phyloP scores from a whole-genome alignment of 2,329 filamentous ascomycete species.

The Tolypocladium paradoxum region DNA sequence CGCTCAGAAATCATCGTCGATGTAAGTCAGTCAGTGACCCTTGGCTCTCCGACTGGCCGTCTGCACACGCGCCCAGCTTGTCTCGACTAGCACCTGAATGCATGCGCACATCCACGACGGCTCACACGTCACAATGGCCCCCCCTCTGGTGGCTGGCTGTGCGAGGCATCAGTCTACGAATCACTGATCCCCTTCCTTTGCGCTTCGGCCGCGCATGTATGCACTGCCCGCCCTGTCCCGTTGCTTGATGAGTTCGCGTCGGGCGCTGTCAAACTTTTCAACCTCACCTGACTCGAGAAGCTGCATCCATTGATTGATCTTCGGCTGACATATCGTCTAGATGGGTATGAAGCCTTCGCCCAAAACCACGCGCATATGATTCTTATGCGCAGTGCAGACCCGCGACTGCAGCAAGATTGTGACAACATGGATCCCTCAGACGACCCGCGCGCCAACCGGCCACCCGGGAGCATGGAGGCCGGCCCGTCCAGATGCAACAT shows the following conservation, averaged over 20 bases:
- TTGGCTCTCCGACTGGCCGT: not conserved
- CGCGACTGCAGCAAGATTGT: not conserved
- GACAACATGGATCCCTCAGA: not conserved
- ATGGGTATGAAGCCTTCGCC: not conserved
- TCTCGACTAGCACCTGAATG: not conserved
- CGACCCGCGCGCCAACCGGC: conserved; percentile 1
- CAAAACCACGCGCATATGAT: not conserved
- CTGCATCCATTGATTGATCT: not conserved
- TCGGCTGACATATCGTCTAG: not conserved
- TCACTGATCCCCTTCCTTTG: not conserved
- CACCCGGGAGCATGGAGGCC: conserved; percentile 3
- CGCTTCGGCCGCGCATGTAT: not conserved
- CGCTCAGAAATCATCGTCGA: not conserved
- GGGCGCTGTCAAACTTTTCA: too few species aligned
- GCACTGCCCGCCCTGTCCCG: not conserved
- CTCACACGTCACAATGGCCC: not conserved
- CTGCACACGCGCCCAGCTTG: not conserved
- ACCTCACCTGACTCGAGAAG: not conserved
- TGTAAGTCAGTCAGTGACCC: not conserved
- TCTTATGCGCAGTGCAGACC: not conserved
- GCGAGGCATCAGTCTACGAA: not conserved
- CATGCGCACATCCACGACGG: not conserved
- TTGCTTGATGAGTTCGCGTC: not conserved
- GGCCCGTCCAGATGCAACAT: conserved; percentile 6
- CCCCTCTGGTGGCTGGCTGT: not conserved